Base-by-base conservation (phyloP, 176 grass and related monocot species). In the Elaeis guineensis region DNA sequence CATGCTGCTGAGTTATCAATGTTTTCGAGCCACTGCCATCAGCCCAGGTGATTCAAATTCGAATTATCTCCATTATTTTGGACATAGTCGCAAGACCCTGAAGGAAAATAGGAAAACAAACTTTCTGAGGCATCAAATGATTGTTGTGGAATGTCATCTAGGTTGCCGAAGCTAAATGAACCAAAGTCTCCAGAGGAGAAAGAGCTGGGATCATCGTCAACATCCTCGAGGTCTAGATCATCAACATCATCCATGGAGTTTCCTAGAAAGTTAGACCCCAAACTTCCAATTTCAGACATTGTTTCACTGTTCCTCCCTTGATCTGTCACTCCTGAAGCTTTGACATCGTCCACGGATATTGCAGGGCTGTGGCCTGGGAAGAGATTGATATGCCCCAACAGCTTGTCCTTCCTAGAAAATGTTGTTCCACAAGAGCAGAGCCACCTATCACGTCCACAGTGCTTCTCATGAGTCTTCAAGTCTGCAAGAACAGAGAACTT, bases 371-470 rank as follows among this genome's bases (percentile, higher is more conserved):
- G 89, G 8, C 84, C 89, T 48, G 88, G 81, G 59, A 95, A 95
- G 29, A 95, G 65, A 3, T 81, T 85, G 20, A 89, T 75, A 16
- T 95, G 89, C 1, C 80, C 68, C 6, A 95, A 95, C 3, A 95
- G 76, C 67, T 95, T 95, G 59, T 89, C 89, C 61, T 95, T 95
- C 70, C 89, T 82, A 5, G 89, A 85, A 51, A 95, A 95, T 22
- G 56, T 85, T 2, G 85, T 89, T 2, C 85, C 81, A 12, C 89
- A 95, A 0, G 89, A 89, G 74, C 85, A 89, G 32, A 95, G 35
- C 85, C 89, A 95, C 62, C 71, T 82, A 54, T 82, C 72, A 24
- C 50, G 44, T 28, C 89, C 85, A 0, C 85, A 95, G 17, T 95
- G 89, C 71, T 89, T 95, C 69, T 89, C 85, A 5, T 95, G 81